Conservation (phyloP, 345 rosid genomes). For the Hirschfeldia incana region DNA sequence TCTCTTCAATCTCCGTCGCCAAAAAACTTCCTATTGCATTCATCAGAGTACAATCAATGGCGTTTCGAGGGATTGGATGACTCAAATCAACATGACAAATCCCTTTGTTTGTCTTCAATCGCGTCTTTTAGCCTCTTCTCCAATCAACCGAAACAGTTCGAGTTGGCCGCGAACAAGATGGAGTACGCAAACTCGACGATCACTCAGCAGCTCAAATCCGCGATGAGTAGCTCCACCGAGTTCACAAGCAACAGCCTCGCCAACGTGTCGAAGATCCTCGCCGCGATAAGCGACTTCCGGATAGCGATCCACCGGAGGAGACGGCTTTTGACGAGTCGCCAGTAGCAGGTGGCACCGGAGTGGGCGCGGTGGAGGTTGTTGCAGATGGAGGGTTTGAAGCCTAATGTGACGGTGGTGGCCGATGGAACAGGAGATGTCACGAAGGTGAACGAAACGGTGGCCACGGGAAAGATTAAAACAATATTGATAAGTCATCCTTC, state of each 20-base stretch:
- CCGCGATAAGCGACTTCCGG: constrained; percentile 45
- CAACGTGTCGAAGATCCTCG: constrained; percentile 56
- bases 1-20: no score
- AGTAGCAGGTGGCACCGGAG: constrained; percentile 36
- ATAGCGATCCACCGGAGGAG: constrained; percentile 60
- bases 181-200: no score
- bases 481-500: background rate
- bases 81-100: no score
- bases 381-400: constrained; percentile 31
- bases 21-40: no score
- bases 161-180: no score
- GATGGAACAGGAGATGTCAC: constrained; percentile 58
- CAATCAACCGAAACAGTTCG: no score
- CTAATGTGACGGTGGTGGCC: constrained; percentile 54
- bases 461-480: constrained; percentile 53
- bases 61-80: no score
- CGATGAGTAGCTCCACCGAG: no score
- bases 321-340: constrained; percentile 31
- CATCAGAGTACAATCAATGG: no score
- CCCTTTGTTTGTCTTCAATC: no score
- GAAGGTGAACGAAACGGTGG: constrained; percentile 61
- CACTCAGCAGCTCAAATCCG: no score
- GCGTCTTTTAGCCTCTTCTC: no score
- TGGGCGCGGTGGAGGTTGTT: constrained; percentile 79
- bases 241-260: constrained; percentile 77